These are phyloP conservation scores for Russula compacta DNA, from an alignment of 768 basidiomycete species.

Conservation along the genomic window DNA sequence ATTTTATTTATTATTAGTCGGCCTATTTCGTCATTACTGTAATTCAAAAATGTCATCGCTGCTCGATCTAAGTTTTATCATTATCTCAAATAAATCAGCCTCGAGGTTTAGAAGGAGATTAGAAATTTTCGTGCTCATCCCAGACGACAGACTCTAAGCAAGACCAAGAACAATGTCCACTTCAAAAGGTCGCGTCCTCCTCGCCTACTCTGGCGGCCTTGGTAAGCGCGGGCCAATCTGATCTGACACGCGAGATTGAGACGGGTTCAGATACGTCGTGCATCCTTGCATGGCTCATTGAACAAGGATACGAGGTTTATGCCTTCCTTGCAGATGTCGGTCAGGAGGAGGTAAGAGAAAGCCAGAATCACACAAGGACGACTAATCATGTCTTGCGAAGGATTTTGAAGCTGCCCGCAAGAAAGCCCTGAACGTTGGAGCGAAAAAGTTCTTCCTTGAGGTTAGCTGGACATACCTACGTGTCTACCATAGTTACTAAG, in stretches of 20 bases:
- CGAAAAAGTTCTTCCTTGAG: conserved; percentile 92
- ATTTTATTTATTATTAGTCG: too few relatives aligned
- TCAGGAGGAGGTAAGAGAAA: conserved; percentile 63
- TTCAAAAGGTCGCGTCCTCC: conserved; percentile 74
- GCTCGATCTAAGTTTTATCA: too few relatives aligned
- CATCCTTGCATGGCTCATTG: conserved; percentile 98
- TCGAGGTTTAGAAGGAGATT: too few relatives aligned
- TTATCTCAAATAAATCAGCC: too few relatives aligned
- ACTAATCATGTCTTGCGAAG: conserved; percentile 31
- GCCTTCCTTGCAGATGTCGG: conserved; percentile 97
- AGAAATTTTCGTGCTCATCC: not conserved
- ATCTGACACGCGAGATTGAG: not conserved
- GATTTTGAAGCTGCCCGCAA: conserved; percentile 87
- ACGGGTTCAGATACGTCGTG: conserved; percentile 79
- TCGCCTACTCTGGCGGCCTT: conserved; percentile 97
- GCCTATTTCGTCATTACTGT: too few relatives aligned
- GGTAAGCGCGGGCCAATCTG: conserved; percentile 44
- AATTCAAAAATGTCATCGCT: too few relatives aligned
- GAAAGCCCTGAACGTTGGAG: conserved; percentile 87
- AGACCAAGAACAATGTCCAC: conserved; percentile 32
- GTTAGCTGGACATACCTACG: conserved; percentile 30
- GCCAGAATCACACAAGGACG: not conserved
- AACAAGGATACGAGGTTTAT: conserved; percentile 93
- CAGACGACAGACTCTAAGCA: not conserved
- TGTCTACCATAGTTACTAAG: not conserved